phyloP scores from a whole-genome alignment of 345 rosid genomes.

The Salix purpurea region DNA sequence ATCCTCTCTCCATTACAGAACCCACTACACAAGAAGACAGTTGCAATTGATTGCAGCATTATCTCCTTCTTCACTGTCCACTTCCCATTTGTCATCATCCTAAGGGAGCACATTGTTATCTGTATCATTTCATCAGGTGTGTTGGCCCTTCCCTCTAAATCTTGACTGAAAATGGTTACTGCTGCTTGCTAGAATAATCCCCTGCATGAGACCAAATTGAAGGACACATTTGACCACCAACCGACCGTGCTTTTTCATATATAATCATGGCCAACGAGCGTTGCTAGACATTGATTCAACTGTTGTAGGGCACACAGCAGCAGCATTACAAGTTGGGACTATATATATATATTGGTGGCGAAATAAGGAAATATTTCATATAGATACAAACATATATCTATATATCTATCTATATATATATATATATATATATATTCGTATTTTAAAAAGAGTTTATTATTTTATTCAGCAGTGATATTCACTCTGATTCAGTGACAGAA shows the following conservation, averaged over 20 bases:
- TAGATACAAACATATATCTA: too few relatives aligned
- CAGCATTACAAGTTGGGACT: background rate
- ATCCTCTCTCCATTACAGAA: background rate
- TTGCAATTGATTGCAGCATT: background rate
- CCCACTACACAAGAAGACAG: background rate
- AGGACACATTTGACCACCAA: background rate
- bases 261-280: conserved; percentile 9
- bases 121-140: background rate
- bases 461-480: too few relatives aligned
- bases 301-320: background rate
- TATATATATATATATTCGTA: too few relatives aligned
- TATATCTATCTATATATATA: too few relatives aligned
- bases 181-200: background rate
- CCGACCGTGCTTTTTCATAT: background rate
- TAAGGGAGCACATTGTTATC: background rate
- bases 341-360: background rate
- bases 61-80: background rate
- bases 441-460: background rate
- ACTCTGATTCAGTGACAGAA: too few relatives aligned
- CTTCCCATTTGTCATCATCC: background rate
- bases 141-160: background rate
- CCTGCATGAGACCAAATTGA: background rate
- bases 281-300: background rate
- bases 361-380: too few relatives aligned
- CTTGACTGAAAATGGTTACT: background rate